A percentile compares a stretch with the other conserved stretches of the same genome.
These are phyloP conservation scores for Chrysoporthe cubensis DNA, from an alignment of 2,329 filamentous ascomycete species.

Conservation along the genomic window DNA sequence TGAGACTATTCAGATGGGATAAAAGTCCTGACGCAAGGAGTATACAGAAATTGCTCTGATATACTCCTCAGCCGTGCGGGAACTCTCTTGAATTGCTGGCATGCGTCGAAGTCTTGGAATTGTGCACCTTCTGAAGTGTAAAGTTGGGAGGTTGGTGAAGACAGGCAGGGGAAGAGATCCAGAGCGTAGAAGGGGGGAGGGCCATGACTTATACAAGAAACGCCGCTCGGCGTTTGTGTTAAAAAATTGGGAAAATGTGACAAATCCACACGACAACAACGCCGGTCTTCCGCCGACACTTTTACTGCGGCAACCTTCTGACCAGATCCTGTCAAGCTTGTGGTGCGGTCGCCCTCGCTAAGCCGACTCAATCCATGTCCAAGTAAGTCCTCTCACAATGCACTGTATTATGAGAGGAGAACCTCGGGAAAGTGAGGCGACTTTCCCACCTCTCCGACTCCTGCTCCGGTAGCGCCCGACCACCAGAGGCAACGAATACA, in stretches of 20 bases:
- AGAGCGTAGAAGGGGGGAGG: background rate
- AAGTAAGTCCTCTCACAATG: background rate
- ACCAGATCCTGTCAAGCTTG: background rate
- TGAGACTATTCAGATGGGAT: slow-evolving; percentile 20
- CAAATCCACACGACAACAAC: slow-evolving; percentile 4
- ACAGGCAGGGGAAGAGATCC: slow-evolving; percentile 12
- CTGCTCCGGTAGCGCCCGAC: slow-evolving; percentile 20
- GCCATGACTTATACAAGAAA: slow-evolving; percentile 21
- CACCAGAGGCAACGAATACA: background rate
- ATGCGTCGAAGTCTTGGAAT: slow-evolving; percentile 37
- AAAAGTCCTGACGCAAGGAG: slow-evolving; percentile 65
- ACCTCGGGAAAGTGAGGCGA: slow-evolving; percentile 1
- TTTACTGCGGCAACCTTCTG: background rate
- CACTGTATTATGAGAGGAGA: background rate
- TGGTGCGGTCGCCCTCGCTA: slow-evolving; percentile 15
- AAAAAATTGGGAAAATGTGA: slow-evolving; percentile 12
- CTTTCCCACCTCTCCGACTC: slow-evolving; percentile 9
- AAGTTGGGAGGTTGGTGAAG: slow-evolving; percentile 13
- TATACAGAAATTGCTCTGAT: slow-evolving; percentile 60
- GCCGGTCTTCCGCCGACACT: slow-evolving; percentile 8
- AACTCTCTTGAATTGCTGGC: slow-evolving; percentile 39
- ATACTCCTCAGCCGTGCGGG: slow-evolving; percentile 67
- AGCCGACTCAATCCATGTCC: slow-evolving; percentile 23
- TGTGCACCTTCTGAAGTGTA: background rate
- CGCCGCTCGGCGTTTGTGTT: slow-evolving; percentile 16